phyloP scores from a whole-genome alignment of 768 basidiomycete species.

The Russula emetica region DNA sequence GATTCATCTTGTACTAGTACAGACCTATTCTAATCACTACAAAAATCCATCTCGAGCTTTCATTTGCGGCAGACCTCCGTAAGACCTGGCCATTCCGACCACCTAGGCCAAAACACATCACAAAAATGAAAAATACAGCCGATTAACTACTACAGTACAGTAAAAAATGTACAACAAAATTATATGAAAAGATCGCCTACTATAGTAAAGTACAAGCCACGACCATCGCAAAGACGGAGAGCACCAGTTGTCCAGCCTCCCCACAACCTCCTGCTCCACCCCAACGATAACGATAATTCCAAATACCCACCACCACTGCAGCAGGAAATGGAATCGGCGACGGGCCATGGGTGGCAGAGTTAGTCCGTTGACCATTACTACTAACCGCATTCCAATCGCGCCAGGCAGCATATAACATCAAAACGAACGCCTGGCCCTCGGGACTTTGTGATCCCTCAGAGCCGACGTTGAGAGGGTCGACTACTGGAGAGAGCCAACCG shows the following conservation, averaged over 20 bases:
- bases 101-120: too few relatives aligned
- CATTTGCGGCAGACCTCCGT: too few relatives aligned
- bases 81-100: too few relatives aligned
- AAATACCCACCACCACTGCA: too few relatives aligned
- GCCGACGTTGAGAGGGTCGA: slow-evolving; percentile 58
- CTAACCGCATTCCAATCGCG: slow-evolving; percentile 66
- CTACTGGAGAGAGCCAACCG: slow-evolving; percentile 72
- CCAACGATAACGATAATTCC: too few relatives aligned
- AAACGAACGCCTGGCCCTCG: slow-evolving; percentile 75
- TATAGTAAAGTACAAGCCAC: slow-evolving; percentile 12
- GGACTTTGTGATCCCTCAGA: slow-evolving; percentile 52
- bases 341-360: neutral
- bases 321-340: too few relatives aligned
- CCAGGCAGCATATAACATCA: slow-evolving; percentile 72
- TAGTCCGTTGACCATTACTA: slow-evolving; percentile 38
- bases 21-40: neutral
- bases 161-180: too few relatives aligned
- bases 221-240: neutral
- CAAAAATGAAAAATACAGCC: too few relatives aligned
- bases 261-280: too few relatives aligned
- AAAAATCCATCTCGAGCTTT: neutral
- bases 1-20: too few relatives aligned
- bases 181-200: neutral
- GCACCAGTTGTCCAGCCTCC: too few relatives aligned
- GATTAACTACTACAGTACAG: too few relatives aligned